Evolutionary conservation across 129 eudicot species (phyloP), one percentile per base, ranked within the genome.

Genomic region (Saussurea involucrata): DNA sequence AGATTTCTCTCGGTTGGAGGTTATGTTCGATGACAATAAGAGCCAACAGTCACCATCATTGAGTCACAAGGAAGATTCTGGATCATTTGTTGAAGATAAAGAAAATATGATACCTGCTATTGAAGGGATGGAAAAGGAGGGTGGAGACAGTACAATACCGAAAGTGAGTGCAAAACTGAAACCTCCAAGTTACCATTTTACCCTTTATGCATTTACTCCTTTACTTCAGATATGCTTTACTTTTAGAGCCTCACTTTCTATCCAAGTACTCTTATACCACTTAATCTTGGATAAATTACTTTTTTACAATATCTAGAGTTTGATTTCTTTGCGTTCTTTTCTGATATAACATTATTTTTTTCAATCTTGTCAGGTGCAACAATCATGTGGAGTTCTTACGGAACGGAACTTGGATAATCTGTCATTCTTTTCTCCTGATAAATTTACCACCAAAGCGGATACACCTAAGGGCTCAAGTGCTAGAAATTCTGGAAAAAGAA

Each of bases 1-100:
- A 60, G 89, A 87, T 33, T 86, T 89, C 69, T 89, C 92, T 73
- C 83, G 96, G 24, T 68, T 92, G 46, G 99, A 92, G 13, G 93
- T 86, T 78, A 74, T 92, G 86, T 83, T 86, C 75, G 86, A 83
- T 29, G 97, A 89, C 37, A 73, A 74, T 77, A 77, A 73, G 15
- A 68, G 68, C 79, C 72, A 80, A 49, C 25, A 58, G 12, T 81
- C 84, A 22, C 87, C 81, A 69, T 78, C 86, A 32, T 42, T 68
- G 36, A 82, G 85, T 37, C 70, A 76, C 72, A 74, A 66, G 17
- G 55, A 67, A 37, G 73, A 79, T 32, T 55, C 44, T 69, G 89
- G 27, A 69, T 28, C 69, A 15, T 68, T 78, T 42, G 68, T 61
- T 40, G 85, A 85, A 81, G 88, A 91, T 76, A 95, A 91, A 80